Percentiles rank a stretch among this genome's conserved stretches.
Evolutionary conservation across 768 basidiomycete species (phyloP).

Genomic region (Serendipita sp.): DNA sequence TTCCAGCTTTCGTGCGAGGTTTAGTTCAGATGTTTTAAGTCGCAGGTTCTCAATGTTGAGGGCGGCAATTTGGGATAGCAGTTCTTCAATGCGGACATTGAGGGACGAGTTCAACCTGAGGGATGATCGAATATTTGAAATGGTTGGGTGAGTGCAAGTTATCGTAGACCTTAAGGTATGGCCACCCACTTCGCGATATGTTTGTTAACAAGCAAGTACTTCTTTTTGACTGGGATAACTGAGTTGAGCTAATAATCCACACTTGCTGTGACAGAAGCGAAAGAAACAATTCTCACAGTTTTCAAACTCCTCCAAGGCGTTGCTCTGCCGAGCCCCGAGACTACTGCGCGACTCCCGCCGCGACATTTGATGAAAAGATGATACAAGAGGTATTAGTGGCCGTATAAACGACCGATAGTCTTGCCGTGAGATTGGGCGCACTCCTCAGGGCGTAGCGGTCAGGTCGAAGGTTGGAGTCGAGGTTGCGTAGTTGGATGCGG

Average conservation of each 20-base stretch:
- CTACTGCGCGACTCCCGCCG: conserved; percentile 41
- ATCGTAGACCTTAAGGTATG: conserved; percentile 1
- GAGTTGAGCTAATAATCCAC: not conserved
- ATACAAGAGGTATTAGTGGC: no score
- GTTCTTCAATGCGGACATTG: conserved; percentile 69
- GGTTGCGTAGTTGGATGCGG: no score
- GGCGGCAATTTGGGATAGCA: conserved; percentile 68
- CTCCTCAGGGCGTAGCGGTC: no score
- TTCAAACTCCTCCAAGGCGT: conserved; percentile 72
- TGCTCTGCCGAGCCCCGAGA: conserved; percentile 45
- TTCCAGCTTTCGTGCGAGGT: conserved; percentile 59
- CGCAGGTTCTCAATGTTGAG: conserved; percentile 72
- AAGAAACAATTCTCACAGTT: conserved; percentile 41
- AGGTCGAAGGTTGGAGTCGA: no score
- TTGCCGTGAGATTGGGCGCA: no score
- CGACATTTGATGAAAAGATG: not conserved
- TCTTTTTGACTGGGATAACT: conserved; percentile 60
- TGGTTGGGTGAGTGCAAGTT: not conserved
- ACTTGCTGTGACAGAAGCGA: no score
- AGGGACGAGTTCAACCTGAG: conserved; percentile 69
- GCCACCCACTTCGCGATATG: conserved; percentile 68
- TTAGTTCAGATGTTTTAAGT: conserved; percentile 65
- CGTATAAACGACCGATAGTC: no score
- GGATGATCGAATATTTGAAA: conserved; percentile 8
- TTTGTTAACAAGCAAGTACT: conserved; percentile 78